These are phyloP conservation scores for Heliosperma pusillum DNA, from an alignment of 148 eudicot species.

Conservation along the genomic window DNA sequence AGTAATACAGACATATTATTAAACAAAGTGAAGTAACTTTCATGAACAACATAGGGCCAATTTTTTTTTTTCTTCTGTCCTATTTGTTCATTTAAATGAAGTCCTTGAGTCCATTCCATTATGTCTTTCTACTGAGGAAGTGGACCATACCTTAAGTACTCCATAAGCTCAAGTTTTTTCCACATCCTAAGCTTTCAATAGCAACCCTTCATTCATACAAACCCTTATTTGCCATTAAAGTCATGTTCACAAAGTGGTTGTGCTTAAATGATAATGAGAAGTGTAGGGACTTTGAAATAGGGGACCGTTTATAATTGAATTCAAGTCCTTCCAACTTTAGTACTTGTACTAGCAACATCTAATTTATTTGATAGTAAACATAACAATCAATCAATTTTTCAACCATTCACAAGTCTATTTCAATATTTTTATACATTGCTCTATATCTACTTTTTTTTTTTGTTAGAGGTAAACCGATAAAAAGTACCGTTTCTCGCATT, in stretches of 20 bases:
- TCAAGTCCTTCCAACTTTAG: constrained; percentile 15
- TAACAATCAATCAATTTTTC: constrained; percentile 3
- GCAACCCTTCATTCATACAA: constrained; percentile 64
- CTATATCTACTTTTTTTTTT: no score
- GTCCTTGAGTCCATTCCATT: constrained; percentile 4
- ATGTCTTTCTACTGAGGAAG: constrained; percentile 9
- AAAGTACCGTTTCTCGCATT: no score
- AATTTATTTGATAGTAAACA: constrained; percentile 4
- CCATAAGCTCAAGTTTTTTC: constrained; percentile 43
- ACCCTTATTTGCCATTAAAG: constrained; percentile 47
- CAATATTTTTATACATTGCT: not conserved
- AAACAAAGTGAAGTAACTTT: not conserved
- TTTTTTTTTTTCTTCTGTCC: not conserved
- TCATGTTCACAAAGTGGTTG: constrained; percentile 28
- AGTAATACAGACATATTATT: no score
- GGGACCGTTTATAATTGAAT: constrained; percentile 22
- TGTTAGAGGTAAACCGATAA: not conserved
- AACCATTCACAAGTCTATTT: not conserved
- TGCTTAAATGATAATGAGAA: constrained; percentile 11
- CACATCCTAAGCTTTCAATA: constrained; percentile 32
- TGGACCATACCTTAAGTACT: constrained; percentile 30
- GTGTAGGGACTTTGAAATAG: not conserved
- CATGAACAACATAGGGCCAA: not conserved
- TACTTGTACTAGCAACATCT: constrained; percentile 6
- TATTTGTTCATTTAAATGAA: constrained; percentile 5